Evolutionary conservation across 129 eudicot genomes (phyloP), one percentile per base, ranked within the genome.

Genomic region (Pittosporum tobira): DNA sequence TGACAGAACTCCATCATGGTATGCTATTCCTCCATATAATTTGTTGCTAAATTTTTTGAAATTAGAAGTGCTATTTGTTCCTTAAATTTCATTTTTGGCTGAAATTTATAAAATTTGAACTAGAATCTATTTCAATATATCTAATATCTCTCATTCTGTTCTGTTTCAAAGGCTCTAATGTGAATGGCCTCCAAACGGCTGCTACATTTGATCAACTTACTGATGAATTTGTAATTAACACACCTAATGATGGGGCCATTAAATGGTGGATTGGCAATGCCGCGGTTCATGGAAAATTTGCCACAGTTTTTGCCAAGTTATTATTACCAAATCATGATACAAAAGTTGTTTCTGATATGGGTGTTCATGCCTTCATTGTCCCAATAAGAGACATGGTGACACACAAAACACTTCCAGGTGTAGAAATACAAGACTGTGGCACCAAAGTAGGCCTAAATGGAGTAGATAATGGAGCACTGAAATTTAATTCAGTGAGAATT

Each of bases 191-290:
- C 60, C 88, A 87, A 73, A 87, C 99, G 4, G 14, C 71, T 66
- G 90, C 99, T 1, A 87, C 85, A 22, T 91, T 80, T 21, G 99
- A 91, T 70, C 94, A 88, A 1, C 16, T 87, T 6, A 83, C 74
- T 14, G 99, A 91, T 44, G 99, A 91, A 63, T 91, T 91, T 71
- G 51, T 91, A 9, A 83, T 91, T 44, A 73, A 75, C 74, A 91
- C 99, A 22, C 99, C 99, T 11, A 72, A 87, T 57, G 96, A 83
- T 31, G 96, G 96, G 30, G 99, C 96, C 65, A 81, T 86, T 44
- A 91, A 91, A 71, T 91, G 96, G 96, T 91, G 99, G 99, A 91
- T 91, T 42, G 96, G 99, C 14, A 87, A 87, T 63, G 99, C 99
- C 13, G 99, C 99, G 31, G 95, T 86, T 37, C 98, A 91, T 58